A percentile compares a stretch with the other conserved stretches of the same genome.
Evolutionary conservation across 495 filamentous ascomycete genomes (phyloP).

Genomic region (Hypoxylon fragiforme): DNA sequence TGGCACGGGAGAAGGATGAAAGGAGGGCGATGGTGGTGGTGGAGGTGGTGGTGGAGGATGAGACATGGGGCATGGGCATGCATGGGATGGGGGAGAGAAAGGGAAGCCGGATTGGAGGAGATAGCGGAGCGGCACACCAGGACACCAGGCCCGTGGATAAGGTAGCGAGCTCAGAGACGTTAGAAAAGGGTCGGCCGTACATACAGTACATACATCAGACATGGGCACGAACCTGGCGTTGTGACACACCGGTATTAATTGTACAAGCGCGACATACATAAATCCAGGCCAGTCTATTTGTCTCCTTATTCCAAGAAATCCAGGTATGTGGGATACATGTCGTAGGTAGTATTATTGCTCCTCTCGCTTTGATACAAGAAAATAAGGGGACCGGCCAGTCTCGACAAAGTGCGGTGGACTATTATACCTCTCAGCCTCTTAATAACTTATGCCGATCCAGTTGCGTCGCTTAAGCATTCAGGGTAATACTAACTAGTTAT

Average conservation of each 20-base stretch:
- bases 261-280: slow-evolving; percentile 7
- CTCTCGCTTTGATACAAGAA: slow-evolving; percentile 7
- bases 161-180: slow-evolving; percentile 22
- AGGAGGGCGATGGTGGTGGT: not conserved
- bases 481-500: too few species aligned
- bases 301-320: too few species aligned
- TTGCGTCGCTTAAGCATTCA: too few species aligned
- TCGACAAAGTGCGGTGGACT: slow-evolving; percentile 9
- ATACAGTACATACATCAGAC: too few species aligned
- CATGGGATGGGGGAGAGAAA: not conserved
- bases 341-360: not conserved
- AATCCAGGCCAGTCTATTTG: not conserved
- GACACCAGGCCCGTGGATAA: slow-evolving; percentile 29
- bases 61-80: not conserved
- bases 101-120: not conserved
- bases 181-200: slow-evolving; percentile 7
- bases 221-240: slow-evolving; percentile 5
- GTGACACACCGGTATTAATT: slow-evolving; percentile 19
- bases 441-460: slow-evolving; percentile 22
- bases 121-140: not conserved
- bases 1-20: not conserved
- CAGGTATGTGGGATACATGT: too few species aligned
- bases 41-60: not conserved
- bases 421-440: slow-evolving; percentile 18
- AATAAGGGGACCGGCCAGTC: too few species aligned